Evolutionary conservation across 345 rosid species (phyloP).

Genomic region (Dovyalis caffra): DNA sequence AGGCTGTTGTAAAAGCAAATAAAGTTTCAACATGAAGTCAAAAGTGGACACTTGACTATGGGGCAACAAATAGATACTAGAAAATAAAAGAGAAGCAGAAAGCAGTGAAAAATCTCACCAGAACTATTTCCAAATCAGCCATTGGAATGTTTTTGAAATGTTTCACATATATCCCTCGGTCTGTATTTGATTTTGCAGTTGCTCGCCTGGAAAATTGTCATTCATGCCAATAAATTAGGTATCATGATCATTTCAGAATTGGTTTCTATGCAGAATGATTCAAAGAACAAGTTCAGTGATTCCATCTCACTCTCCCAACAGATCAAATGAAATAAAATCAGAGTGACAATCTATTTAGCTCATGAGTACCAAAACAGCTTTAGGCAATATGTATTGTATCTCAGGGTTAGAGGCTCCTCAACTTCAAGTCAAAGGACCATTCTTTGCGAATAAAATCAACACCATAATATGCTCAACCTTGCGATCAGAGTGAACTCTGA

Average conservation of each 20-base stretch:
- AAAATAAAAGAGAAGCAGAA: constrained; percentile 17
- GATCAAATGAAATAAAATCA: too few relatives aligned
- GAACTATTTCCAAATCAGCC: constrained; percentile 99
- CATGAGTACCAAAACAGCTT: too few relatives aligned
- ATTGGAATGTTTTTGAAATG: constrained; percentile 98
- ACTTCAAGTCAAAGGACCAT: too few relatives aligned
- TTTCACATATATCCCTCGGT: constrained; percentile 75
- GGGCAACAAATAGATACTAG: background rate
- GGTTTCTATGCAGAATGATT: background rate
- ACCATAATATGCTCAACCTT: too few relatives aligned
- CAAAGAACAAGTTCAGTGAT: background rate
- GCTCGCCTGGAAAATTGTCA: constrained; percentile 48
- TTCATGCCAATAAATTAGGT: background rate
- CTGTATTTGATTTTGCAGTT: constrained; percentile 49
- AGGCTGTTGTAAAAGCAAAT: constrained; percentile 56
- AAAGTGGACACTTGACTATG: background rate
- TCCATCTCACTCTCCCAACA: background rate
- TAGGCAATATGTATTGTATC: too few relatives aligned
- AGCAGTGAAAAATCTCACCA: constrained; percentile 52
- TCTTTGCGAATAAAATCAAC: too few relatives aligned
- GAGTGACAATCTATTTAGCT: too few relatives aligned
- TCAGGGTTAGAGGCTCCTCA: too few relatives aligned
- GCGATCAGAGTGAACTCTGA: too few relatives aligned
- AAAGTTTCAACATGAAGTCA: constrained; percentile 15
- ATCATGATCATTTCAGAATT: background rate